These are phyloP conservation scores for Pterula multifida DNA, from an alignment of 1,284 basidiomycete species.

Conservation along the genomic window DNA sequence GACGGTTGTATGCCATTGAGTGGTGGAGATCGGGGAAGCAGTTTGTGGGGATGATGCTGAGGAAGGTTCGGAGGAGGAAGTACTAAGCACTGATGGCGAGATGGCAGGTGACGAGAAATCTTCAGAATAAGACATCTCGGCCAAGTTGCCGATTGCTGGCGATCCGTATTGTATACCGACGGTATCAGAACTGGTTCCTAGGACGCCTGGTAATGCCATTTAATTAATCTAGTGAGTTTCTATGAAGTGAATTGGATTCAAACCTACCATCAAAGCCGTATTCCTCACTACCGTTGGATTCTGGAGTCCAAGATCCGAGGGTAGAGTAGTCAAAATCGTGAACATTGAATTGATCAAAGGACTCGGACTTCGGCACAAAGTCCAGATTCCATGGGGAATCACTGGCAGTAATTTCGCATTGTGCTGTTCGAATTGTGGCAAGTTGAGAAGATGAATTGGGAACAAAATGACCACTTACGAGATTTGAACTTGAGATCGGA, in stretches of 20 bases:
- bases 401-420: not conserved
- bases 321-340: not conserved
- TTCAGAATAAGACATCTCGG: not conserved
- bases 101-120: not conserved
- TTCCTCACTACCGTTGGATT: not conserved
- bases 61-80: not conserved
- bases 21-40: not conserved
- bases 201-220: not conserved
- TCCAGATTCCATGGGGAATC: not conserved
- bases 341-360: not conserved
- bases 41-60: not conserved
- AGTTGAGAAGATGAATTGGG: not conserved
- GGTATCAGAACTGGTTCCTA: not conserved
- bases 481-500: not conserved
- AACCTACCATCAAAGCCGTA: not conserved
- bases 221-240: not conserved
- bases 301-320: not conserved
- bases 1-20: slow-evolving; percentile 1
- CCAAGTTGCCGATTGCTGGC: not conserved
- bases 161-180: not conserved
- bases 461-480: not conserved
- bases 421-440: not conserved
- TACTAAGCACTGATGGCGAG: not conserved
- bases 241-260: not conserved
- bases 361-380: not conserved